Conservation (phyloP, 176 grass and related monocot genomes). For the Juncus inflexus region DNA sequence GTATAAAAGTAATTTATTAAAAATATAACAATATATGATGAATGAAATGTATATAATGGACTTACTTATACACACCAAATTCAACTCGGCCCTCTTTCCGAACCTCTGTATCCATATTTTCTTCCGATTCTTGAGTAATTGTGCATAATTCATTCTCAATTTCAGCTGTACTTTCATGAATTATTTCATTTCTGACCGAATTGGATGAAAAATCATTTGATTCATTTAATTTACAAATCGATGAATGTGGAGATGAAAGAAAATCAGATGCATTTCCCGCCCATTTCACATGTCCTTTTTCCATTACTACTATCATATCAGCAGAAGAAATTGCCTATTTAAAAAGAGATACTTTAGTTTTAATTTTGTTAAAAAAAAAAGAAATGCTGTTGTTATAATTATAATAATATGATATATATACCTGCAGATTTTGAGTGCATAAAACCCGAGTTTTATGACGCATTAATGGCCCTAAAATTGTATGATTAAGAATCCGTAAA, state of each 20-base stretch:
- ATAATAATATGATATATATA: slow-evolving; percentile 16
- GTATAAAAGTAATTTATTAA: neutral
- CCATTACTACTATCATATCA: slow-evolving; percentile 85
- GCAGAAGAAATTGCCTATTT: slow-evolving; percentile 73
- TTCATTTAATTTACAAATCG: slow-evolving; percentile 39
- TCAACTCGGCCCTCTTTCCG: slow-evolving; percentile 91
- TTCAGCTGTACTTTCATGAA: slow-evolving; percentile 13
- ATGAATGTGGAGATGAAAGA: slow-evolving; percentile 59
- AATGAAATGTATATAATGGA: slow-evolving; percentile 28
- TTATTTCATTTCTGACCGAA: slow-evolving; percentile 39
- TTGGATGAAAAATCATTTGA: slow-evolving; percentile 36
- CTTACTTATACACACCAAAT: slow-evolving; percentile 79
- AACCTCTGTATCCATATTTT: slow-evolving; percentile 45
- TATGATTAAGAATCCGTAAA: slow-evolving; percentile 62
- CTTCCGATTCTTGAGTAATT: slow-evolving; percentile 36
- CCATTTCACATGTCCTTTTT: slow-evolving; percentile 65
- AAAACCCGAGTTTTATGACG: slow-evolving; percentile 75
- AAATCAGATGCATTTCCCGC: slow-evolving; percentile 55
- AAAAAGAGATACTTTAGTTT: neutral
- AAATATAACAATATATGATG: neutral
- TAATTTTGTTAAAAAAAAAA: neutral
- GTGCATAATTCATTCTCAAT: slow-evolving; percentile 34
- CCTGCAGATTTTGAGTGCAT: slow-evolving; percentile 84
- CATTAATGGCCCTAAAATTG: slow-evolving; percentile 53
- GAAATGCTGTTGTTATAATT: neutral